Evolutionary conservation across 2,329 filamentous ascomycete species (phyloP).

Genomic region (Pseudogymnoascus sp.): DNA sequence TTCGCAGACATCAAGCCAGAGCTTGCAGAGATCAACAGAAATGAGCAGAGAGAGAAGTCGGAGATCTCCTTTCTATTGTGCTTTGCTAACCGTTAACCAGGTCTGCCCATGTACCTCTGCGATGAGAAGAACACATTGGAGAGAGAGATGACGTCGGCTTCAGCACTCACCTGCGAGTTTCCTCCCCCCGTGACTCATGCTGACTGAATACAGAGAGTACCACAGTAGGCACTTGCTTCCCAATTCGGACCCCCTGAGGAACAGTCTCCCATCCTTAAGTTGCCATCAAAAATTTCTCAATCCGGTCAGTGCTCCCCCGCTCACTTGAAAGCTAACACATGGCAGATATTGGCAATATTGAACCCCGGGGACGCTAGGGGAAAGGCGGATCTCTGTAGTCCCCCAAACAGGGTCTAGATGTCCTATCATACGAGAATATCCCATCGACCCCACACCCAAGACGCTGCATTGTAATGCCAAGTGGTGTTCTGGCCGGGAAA

Average conservation of each 20-base stretch:
- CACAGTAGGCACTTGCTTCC: not conserved
- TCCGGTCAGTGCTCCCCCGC: not conserved
- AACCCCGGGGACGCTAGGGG: not conserved
- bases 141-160: not conserved
- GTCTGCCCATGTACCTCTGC: not conserved
- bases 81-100: not conserved
- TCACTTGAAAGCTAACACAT: not conserved
- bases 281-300: not conserved
- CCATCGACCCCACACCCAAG: not conserved
- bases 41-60: not conserved
- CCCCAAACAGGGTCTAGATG: not conserved
- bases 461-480: not conserved
- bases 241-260: not conserved
- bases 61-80: not conserved
- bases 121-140: not conserved
- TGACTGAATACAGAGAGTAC: not conserved
- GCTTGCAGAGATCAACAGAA: not conserved
- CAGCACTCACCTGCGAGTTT: not conserved
- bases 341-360: not conserved
- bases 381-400: not conserved
- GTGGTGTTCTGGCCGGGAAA: not conserved
- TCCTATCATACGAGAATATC: not conserved
- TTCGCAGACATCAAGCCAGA: not conserved
- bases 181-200: not conserved
- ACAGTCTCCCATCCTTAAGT: not conserved